These are phyloP conservation scores for Fusarium coffeatum DNA, from an alignment of 2,329 filamentous ascomycete species.

Conservation along the genomic window DNA sequence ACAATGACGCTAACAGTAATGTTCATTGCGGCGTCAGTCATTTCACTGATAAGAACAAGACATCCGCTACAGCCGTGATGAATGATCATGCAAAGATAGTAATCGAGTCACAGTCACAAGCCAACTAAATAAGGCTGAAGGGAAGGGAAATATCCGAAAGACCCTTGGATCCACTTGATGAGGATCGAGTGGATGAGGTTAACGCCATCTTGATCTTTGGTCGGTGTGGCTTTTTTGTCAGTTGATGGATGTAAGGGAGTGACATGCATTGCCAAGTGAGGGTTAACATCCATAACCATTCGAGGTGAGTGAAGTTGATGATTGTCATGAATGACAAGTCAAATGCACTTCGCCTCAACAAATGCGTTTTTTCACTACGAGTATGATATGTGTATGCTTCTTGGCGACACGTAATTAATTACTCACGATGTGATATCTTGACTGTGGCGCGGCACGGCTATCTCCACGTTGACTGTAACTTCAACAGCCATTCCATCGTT, in stretches of 20 bases:
- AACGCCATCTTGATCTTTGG: background rate
- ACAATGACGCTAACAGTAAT: conserved; percentile 29
- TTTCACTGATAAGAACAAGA: background rate
- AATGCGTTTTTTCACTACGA: background rate
- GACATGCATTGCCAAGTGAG: background rate
- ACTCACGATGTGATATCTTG: no score
- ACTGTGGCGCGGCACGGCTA: background rate
- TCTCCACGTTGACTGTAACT: no score
- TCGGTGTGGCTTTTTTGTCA: background rate
- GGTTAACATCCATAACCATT: background rate
- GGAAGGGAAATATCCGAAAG: background rate
- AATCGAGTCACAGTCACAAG: conserved; percentile 1
- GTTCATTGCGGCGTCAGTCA: background rate
- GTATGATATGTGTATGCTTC: background rate
- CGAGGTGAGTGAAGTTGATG: background rate
- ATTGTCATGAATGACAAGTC: background rate
- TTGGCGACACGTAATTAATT: background rate
- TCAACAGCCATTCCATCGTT: background rate
- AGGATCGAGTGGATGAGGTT: background rate
- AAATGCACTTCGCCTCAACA: background rate
- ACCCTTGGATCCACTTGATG: background rate
- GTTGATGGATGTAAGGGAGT: conserved; percentile 1
- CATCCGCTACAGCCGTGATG: background rate
- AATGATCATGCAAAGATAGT: background rate
- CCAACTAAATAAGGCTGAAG: background rate